Percentiles rank a stretch among this genome's conserved stretches.
These are phyloP conservation scores for Fusarium sp. DNA, from an alignment of 2,329 filamentous ascomycete genomes.

Conservation along the genomic window DNA sequence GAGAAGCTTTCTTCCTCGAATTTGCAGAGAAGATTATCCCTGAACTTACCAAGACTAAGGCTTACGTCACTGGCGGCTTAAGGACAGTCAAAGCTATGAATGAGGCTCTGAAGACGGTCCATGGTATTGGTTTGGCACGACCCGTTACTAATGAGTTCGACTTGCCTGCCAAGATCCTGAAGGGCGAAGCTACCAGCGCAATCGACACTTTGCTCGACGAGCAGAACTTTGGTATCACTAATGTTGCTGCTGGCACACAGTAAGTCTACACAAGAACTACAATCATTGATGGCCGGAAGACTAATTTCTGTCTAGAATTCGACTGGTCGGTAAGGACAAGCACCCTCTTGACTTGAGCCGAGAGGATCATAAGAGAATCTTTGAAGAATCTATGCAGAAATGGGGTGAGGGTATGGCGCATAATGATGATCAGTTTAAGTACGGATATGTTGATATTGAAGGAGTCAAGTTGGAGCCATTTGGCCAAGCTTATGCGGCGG, in stretches of 20 bases:
- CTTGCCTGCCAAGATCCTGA: constrained; percentile 39
- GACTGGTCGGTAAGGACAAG: constrained; percentile 48
- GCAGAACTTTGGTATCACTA: constrained; percentile 56
- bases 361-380: constrained; percentile 43
- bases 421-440: constrained; percentile 44
- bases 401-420: constrained; percentile 44
- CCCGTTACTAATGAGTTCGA: constrained; percentile 41
- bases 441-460: constrained; percentile 44
- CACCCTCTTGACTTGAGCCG: constrained; percentile 67
- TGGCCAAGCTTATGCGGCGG: constrained; percentile 38
- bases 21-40: constrained; percentile 63
- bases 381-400: constrained; percentile 41
- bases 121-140: constrained; percentile 65
- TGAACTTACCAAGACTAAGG: constrained; percentile 57
- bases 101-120: constrained; percentile 62
- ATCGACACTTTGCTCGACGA: constrained; percentile 58
- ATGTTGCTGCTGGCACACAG: constrained; percentile 45
- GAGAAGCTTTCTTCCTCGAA: constrained; percentile 68
- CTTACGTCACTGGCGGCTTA: constrained; percentile 67
- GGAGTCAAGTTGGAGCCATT: constrained; percentile 45
- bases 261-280: constrained; percentile 20
- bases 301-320: constrained; percentile 33
- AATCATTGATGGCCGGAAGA: fast-evolving
- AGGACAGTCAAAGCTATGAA: constrained; percentile 65
- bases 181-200: constrained; percentile 51